Percentiles rank a stretch among this genome's conserved stretches.
These are phyloP conservation scores for Anastatica hierochuntica DNA, from an alignment of 345 rosid genomes.

Conservation along the genomic window DNA sequence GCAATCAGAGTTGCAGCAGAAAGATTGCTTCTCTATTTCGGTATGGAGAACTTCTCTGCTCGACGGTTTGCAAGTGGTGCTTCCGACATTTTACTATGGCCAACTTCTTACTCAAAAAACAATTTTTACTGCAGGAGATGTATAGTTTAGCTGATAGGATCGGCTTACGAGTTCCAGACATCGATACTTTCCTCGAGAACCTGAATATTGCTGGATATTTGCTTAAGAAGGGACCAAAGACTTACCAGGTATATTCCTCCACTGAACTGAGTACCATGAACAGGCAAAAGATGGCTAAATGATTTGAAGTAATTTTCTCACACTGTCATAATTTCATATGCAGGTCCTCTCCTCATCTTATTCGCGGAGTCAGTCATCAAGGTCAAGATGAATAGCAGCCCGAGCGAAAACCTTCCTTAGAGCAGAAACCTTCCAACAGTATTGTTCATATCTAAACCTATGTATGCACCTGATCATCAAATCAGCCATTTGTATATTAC, in stretches of 20 bases:
- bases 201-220: slow-evolving; percentile 77
- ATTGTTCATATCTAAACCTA: no score
- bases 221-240: slow-evolving; percentile 88
- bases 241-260: slow-evolving; percentile 72
- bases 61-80: slow-evolving; percentile 1
- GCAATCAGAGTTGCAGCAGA: slow-evolving; percentile 80
- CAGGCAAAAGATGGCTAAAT: background rate
- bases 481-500: slow-evolving; percentile 13
- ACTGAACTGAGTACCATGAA: background rate
- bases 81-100: background rate
- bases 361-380: slow-evolving; percentile 59
- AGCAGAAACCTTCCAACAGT: slow-evolving; percentile 7
- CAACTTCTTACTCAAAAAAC: background rate
- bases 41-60: slow-evolving; percentile 33
- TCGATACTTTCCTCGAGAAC: slow-evolving; percentile 78
- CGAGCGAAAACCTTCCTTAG: background rate
- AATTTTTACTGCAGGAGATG: slow-evolving; percentile 56
- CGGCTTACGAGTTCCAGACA: slow-evolving; percentile 77
- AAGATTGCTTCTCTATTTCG: slow-evolving; percentile 74
- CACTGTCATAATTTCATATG: slow-evolving; percentile 24
- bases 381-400: slow-evolving; percentile 41
- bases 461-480: background rate
- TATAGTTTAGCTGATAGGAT: slow-evolving; percentile 90
- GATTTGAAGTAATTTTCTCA: background rate
- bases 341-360: slow-evolving; percentile 82